Evolutionary conservation across 2,329 filamentous ascomycete genomes (phyloP), one percentile per base, ranked within the genome.

Genomic region (Sarocladium brachiariae): DNA sequence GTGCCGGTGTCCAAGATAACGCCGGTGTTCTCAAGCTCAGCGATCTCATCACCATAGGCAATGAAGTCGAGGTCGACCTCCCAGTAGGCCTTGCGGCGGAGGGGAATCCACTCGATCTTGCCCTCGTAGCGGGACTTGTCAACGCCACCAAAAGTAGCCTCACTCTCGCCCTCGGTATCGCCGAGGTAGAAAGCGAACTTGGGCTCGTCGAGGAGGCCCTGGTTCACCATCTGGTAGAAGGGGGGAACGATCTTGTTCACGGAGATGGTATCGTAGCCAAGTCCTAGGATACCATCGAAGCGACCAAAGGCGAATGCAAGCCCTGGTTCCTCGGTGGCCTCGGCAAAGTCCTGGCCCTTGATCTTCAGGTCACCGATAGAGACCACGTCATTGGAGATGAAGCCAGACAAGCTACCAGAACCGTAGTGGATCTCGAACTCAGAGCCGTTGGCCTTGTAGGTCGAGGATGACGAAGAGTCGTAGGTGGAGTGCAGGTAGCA

Each of bases 11-110:
- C 93, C 54, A 99, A 87, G 58, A 99, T 96, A 62, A 90, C 89
- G 73, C 93, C 95, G 53, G 90, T 96, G 77, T 89, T 83, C 58
- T 97, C 92, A 57, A 97, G 84, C 70, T 96, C 87, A 54, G 91
- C 91, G 58, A 82, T 84, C 65, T 87, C 81, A 50, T 91, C 80
- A 61, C 93, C 95, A 57, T 96, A 89, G 51, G 86, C 83, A 72
- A 99, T 93, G 57, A 89, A 79, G 63, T 97, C 86, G 55, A 99
- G 84, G 63, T 97, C 91, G 51, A 99, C 92, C 80, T 99, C 93
- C 93, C 93, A 99, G 81, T 99, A 99, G 47, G 93, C 93, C 86
- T 97, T 97, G 68, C 93, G 89, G 70, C 93, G 89, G 60, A 99
- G 82, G 51, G 93, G 93, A 59, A 99, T 89, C 70, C 90, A 95